phyloP scores from a whole-genome alignment of 2,329 filamentous ascomycete genomes.

The Monosporascus sp. region DNA sequence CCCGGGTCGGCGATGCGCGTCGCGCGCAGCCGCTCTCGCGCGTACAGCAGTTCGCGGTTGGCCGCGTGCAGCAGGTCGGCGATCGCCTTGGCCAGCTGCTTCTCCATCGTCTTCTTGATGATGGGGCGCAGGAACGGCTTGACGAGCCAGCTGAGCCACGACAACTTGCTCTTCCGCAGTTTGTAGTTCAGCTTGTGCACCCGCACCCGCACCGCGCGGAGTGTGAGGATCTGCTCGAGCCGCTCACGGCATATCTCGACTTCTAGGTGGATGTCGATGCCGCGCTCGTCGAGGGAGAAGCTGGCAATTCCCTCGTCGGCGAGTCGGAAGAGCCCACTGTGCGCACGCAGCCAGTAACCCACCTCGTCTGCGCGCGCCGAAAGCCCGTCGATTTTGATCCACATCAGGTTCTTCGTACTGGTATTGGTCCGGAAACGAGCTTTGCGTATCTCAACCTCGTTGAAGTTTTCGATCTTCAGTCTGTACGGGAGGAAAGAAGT shows the following conservation, averaged over 20 bases:
- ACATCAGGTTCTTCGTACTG: slow-evolving; percentile 62
- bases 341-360: slow-evolving; percentile 82
- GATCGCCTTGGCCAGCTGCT: slow-evolving; percentile 68
- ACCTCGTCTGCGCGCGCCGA: slow-evolving; percentile 81
- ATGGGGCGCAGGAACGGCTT: slow-evolving; percentile 80
- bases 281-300: slow-evolving; percentile 78
- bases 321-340: slow-evolving; percentile 68
- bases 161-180: slow-evolving; percentile 68
- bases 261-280: slow-evolving; percentile 80
- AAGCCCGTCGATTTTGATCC: slow-evolving; percentile 74
- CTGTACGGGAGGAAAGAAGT: slow-evolving; percentile 87
- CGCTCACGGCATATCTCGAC: slow-evolving; percentile 74
- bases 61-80: slow-evolving; percentile 62
- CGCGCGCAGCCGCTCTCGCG: slow-evolving; percentile 78
- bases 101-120: slow-evolving; percentile 67
- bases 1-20: slow-evolving; percentile 76
- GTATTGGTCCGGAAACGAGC: slow-evolving; percentile 64
- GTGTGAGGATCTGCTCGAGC: slow-evolving; percentile 73
- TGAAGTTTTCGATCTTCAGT: slow-evolving; percentile 75
- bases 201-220: slow-evolving; percentile 69
- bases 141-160: slow-evolving; percentile 73
- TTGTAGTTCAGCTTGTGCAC: slow-evolving; percentile 85
- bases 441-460: slow-evolving; percentile 81
- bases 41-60: slow-evolving; percentile 83
- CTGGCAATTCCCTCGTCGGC: slow-evolving; percentile 80